phyloP scores from a whole-genome alignment of 352 stramenopile species.

The Halophytophthora batemanensis region DNA sequence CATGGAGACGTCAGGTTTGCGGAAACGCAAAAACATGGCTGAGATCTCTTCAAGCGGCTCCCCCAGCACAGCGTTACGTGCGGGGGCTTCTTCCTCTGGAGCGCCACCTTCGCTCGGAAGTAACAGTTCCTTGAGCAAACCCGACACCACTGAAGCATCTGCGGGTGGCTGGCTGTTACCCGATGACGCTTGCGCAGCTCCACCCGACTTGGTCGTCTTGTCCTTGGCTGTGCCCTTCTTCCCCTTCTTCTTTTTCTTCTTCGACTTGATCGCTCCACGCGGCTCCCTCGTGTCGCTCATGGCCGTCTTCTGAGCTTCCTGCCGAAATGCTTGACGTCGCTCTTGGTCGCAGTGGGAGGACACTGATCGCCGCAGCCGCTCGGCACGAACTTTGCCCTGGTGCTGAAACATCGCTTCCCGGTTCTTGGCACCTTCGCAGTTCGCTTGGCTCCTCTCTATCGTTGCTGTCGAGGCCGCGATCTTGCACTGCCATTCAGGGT shows the following conservation, averaged over 20 bases:
- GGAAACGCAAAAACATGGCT: slow-evolving; percentile 9
- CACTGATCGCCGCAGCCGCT: slow-evolving; percentile 6
- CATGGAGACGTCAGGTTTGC: slow-evolving; percentile 10
- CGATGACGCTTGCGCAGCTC: neutral
- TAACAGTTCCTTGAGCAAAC: slow-evolving; percentile 10
- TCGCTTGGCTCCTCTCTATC: slow-evolving; percentile 8
- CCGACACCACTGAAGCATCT: slow-evolving; percentile 1
- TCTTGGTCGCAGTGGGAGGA: slow-evolving; percentile 11
- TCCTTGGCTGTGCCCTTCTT: slow-evolving; percentile 8
- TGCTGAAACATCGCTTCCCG: slow-evolving; percentile 6
- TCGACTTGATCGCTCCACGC: slow-evolving; percentile 7
- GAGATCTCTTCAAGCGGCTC: neutral
- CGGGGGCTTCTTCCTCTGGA: neutral
- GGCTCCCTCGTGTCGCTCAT: slow-evolving; percentile 1
- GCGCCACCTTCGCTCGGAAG: neutral
- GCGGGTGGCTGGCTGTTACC: neutral
- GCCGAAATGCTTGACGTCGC: slow-evolving; percentile 1
- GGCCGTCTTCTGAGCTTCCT: neutral
- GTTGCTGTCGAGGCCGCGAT: slow-evolving; percentile 11
- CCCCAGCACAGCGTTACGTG: neutral
- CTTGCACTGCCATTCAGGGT: slow-evolving; percentile 6
- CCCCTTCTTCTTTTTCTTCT: slow-evolving; percentile 30
- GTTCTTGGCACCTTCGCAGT: slow-evolving; percentile 3
- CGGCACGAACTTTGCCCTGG: slow-evolving; percentile 7
- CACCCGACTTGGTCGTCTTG: neutral